Base-by-base conservation (phyloP, 169 alveolate genomes). In the Plasmodium billcollinsi region DNA sequence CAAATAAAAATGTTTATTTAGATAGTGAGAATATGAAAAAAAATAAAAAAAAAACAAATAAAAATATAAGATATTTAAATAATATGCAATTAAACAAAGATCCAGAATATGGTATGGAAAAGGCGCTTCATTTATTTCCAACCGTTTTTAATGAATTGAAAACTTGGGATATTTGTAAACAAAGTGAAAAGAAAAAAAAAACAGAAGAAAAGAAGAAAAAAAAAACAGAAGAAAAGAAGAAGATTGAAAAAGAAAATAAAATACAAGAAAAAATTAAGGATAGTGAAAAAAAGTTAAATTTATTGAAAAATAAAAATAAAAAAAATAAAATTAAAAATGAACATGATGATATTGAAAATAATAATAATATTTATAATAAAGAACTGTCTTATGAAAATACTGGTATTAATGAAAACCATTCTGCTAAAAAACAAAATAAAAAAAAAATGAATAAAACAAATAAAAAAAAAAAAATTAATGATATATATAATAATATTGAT, bases 81-180 rank as follows among this genome's bases (percentile, higher is more conserved):
- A 33, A 4, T 4, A 5, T 33, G 1, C 45, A 33, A 6, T 33
- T 5, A 33, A 33, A 33, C 8, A 33, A 33, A 33, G 45, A 33
- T 2, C 29, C 76, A 1, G 66, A 66, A 61, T 33, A 33, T 33
- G 71, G 74, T 5, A 56, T 83, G 15, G 61, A 70, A 45, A 71
- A 69, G 12, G 20, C 71, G 8, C 63, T 83, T 67, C 45, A 47
- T 20, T 59, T 71, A n/a, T 83, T 83, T 20, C 91, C 91, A 24
- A 83, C 91, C 0, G 56, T 83, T 12, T 73, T 85, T 29, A 85
- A 70, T 12, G 91, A 83, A 2, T 12, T 83, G 52, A 83, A 83
- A 58, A 54, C 62, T 6, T 83, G 91, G 91, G 15, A 83, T 49
- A 18, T 26, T 1, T 45, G 50, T 29, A 65, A 63, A 18, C 65